Evolutionary conservation across 495 filamentous ascomycete species (phyloP).

Genomic region (Penicillium maclennaniae): DNA sequence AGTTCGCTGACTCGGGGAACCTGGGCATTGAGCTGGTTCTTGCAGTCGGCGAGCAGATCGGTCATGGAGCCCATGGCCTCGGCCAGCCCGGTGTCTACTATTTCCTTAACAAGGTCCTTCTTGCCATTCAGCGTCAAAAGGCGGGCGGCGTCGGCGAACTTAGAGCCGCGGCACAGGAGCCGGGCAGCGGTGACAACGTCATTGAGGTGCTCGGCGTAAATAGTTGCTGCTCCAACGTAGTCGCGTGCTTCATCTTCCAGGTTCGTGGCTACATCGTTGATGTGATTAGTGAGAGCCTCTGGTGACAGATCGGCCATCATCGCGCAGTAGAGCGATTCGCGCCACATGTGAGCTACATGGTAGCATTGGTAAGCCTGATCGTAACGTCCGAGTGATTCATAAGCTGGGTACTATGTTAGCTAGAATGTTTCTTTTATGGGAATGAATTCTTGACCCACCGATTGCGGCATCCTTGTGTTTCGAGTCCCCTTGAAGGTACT

Average conservation of each 20-base stretch:
- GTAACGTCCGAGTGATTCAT: slow-evolving; percentile 79
- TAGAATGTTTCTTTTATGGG: neutral
- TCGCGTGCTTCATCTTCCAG: slow-evolving; percentile 82
- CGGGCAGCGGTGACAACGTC: slow-evolving; percentile 63
- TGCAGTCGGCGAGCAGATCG: slow-evolving; percentile 89
- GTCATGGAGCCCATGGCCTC: slow-evolving; percentile 75
- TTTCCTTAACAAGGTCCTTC: slow-evolving; percentile 43
- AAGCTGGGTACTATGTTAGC: slow-evolving; percentile 48
- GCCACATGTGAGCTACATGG: slow-evolving; percentile 80
- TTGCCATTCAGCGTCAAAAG: slow-evolving; percentile 53
- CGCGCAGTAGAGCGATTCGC: slow-evolving; percentile 77
- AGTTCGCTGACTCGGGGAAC: slow-evolving; percentile 80
- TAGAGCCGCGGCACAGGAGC: slow-evolving; percentile 76
- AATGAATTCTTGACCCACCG: slow-evolving; percentile 32
- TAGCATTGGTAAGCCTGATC: slow-evolving; percentile 71
- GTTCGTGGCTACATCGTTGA: slow-evolving; percentile 61
- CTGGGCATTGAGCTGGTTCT: slow-evolving; percentile 75
- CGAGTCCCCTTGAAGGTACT: slow-evolving; percentile 67
- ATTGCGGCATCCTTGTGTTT: slow-evolving; percentile 80
- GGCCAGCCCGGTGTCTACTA: slow-evolving; percentile 72
- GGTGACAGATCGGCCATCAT: slow-evolving; percentile 58
- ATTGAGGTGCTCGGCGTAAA: slow-evolving; percentile 75
- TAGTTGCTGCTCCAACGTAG: slow-evolving; percentile 70
- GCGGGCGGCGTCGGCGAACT: slow-evolving; percentile 79
- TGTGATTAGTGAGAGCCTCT: slow-evolving; percentile 59